Evolutionary conservation across 768 basidiomycete genomes (phyloP), one percentile per base, ranked within the genome.

Genomic region (Brasilioporus rufonigricans): DNA sequence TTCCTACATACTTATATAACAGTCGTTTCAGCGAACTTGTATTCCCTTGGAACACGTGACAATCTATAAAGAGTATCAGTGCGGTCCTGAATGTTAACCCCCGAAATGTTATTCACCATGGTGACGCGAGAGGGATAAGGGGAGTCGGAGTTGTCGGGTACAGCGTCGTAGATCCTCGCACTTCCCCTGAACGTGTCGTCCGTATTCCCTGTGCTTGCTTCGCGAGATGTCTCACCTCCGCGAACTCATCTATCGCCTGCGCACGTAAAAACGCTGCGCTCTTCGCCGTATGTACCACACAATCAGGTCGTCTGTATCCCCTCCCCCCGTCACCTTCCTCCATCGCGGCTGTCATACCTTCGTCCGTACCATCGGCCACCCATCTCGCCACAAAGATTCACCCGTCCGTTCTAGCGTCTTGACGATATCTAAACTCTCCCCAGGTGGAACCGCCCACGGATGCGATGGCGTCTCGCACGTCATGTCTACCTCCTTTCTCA

Each of bases 401-500:
- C 83, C 82, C 43, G 93, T 96, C 68, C 80, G 82, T 26, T 73
- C 74, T 29, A 98, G 74, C 13, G 90, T 73, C 38, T 77, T 62
- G 11, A 65, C 60, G 57, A 99, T 94, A 65, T 86, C 82, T 57
- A 97, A 67, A 47, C 85, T 88, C 73, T 97, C 90, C n/a, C 96
- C 97, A 0, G 92, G 80, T 0, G 90, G 81, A 52, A 98, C 93
- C 0, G 88, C 80, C 19, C 67, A 68, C 18, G 91, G 89, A 58
- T 98, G 92, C 8, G 92, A 95, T 0, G 96, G 96, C 9, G 97
- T 99, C 32, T 92, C 82, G 62, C 96, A 99, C 0, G 91, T 78
- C 91, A 98, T 93, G 66, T 94, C 90, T 24, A 94, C 93, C 72
- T 98, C 96, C 70, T 99, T 99, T 33, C 97, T 81, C 38, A 98